phyloP scores from a whole-genome alignment of 2,329 filamentous ascomycete genomes.

The Cladosporium cucumerinum region DNA sequence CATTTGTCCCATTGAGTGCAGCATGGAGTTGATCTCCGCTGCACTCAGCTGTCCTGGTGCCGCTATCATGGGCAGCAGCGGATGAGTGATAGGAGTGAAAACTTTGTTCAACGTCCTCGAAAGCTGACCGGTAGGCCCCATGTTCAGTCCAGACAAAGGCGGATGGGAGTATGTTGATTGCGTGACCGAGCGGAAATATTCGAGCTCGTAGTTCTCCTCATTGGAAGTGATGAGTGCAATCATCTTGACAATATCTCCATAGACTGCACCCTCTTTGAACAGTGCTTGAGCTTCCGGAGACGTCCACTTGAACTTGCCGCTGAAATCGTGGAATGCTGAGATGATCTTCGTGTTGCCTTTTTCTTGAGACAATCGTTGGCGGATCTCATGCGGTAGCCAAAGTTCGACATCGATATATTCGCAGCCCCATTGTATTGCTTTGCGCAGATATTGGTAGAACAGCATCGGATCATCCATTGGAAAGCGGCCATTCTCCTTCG shows the following conservation, averaged over 20 bases:
- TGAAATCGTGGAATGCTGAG: constrained; percentile 89
- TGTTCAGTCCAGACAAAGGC: constrained; percentile 79
- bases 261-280: constrained; percentile 67
- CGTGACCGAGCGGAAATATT: constrained; percentile 80
- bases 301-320: constrained; percentile 78
- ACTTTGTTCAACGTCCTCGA: constrained; percentile 80
- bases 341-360: constrained; percentile 81
- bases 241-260: constrained; percentile 88
- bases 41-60: constrained; percentile 83
- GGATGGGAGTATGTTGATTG: constrained; percentile 67
- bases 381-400: constrained; percentile 76
- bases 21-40: constrained; percentile 76
- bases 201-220: constrained; percentile 85
- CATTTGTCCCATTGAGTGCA: constrained; percentile 75
- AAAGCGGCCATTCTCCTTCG: constrained; percentile 76
- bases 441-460: constrained; percentile 75
- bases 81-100: constrained; percentile 85
- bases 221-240: constrained; percentile 77
- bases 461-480: constrained; percentile 75
- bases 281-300: constrained; percentile 68
- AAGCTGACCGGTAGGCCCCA: constrained; percentile 81
- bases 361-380: constrained; percentile 62
- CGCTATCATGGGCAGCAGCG: constrained; percentile 76
- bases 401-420: constrained; percentile 89
- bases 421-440: constrained; percentile 83